Evolutionary conservation across 306 rosid species (phyloP).

Genomic region (Amphicarpaea edgeworthii): DNA sequence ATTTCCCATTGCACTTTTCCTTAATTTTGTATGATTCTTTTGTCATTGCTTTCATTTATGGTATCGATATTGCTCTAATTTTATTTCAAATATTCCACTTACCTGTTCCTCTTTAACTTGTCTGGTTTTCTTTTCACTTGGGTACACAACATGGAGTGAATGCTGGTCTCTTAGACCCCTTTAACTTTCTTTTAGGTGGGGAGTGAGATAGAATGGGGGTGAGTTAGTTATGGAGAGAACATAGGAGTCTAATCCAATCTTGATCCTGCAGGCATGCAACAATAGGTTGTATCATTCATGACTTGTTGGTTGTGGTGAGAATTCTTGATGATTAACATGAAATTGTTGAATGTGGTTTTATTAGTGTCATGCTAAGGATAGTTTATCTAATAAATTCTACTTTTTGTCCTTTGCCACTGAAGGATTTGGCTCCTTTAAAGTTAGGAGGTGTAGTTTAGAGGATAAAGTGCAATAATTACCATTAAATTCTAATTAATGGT

Average conservation of each 20-base stretch:
- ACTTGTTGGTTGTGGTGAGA: slow-evolving; percentile 35
- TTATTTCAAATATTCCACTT: slow-evolving; percentile 24
- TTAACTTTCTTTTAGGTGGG: not conserved
- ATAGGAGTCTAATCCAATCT: slow-evolving; percentile 14
- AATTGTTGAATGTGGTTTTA: slow-evolving; percentile 21
- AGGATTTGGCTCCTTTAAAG: not conserved
- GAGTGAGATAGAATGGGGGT: not conserved
- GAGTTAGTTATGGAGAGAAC: not conserved
- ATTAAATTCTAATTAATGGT: not conserved
- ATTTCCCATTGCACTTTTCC: slow-evolving; percentile 30
- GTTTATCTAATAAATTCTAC: not conserved
- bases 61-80: slow-evolving; percentile 12
- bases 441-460: not conserved
- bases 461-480: not conserved
- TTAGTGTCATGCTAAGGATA: slow-evolving; percentile 23
- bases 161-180: slow-evolving; percentile 18
- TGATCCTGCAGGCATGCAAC: slow-evolving; percentile 22
- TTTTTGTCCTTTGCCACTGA: slow-evolving; percentile 15
- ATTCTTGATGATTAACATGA: slow-evolving; percentile 18
- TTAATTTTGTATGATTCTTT: slow-evolving; percentile 8
- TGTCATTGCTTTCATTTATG: slow-evolving; percentile 21
- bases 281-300: slow-evolving; percentile 30
- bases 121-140: slow-evolving; percentile 22
- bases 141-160: slow-evolving; percentile 20
- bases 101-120: slow-evolving; percentile 2